A percentile compares a stretch with the other conserved stretches of the same genome.
Conservation (phyloP, 371 early-diverging fungal species). For the Thermomucor indicae-seudaticae region DNA sequence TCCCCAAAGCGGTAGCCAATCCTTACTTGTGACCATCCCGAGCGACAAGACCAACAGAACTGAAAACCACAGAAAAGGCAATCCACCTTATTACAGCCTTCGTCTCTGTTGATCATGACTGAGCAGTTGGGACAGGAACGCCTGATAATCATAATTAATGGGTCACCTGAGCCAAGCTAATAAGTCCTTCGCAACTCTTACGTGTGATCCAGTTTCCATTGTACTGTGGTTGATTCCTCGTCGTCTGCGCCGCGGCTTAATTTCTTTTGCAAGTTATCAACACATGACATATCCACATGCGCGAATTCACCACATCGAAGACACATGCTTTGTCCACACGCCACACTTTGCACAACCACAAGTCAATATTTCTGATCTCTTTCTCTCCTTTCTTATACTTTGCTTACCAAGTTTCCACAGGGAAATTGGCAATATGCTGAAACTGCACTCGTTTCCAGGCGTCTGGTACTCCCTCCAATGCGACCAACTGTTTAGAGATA, state of each 20-base stretch:
- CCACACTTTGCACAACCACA: no score
- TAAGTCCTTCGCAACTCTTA: no score
- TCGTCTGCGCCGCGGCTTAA: no score
- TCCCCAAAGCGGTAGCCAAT: no score
- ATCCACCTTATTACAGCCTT: constrained; percentile 78
- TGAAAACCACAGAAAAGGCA: constrained; percentile 68
- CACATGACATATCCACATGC: constrained; percentile 36
- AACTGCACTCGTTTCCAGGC: constrained; percentile 73
- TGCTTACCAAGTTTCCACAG: constrained; percentile 56
- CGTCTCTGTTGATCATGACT: constrained; percentile 71
- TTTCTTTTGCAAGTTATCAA: constrained; percentile 30
- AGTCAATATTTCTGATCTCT: no score
- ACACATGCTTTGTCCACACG: no score
- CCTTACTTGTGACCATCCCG: constrained; percentile 39
- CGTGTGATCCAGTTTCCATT: no score
- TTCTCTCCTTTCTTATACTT: no score
- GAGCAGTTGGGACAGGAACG: constrained; percentile 70
- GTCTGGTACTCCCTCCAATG: constrained; percentile 57
- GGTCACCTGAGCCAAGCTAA: no score
- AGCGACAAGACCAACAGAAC: constrained; percentile 66
- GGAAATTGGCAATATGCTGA: constrained; percentile 57
- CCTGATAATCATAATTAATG: constrained; percentile 17
- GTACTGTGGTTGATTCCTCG: no score
- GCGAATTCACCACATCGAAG: constrained; percentile 51
- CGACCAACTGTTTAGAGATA: constrained; percentile 39